Evolutionary conservation across 106 monocot species (phyloP), one percentile per base, ranked within the genome.

Genomic region (Allium cepa): DNA sequence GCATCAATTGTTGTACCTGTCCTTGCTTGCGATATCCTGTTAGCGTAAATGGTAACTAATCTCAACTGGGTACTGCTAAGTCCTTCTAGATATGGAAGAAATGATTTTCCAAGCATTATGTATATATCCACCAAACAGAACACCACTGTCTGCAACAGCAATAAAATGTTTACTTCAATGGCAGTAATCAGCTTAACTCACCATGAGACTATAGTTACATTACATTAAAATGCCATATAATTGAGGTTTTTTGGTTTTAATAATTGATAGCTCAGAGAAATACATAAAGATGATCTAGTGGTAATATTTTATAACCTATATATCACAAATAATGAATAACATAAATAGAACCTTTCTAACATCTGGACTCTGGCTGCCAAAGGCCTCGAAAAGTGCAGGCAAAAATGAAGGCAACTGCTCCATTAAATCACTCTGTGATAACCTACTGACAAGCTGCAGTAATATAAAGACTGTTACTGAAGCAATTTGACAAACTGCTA

Each of bases 41-140:
- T 99, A 48, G 92, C 92, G 63, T 99, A 99, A 50, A 99, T 89
- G 6, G 92, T 92, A 18, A 99, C 92, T 13, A 99, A 65, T 26
- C 89, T 80, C 67, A 99, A 69, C 69, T 99, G 97, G 0, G 97
- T 99, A 84, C 92, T 92, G 73, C 72, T 99, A n/a, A 99, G 87
- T 28, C 92, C 88, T 67, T 99, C 97, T 71, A 99, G 73, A 60
- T 92, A 85, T 36, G 97, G 97, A 67, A 86, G 73, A 70, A 99
- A 99, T 46, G 86, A 76, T 50, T 99, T 90, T 36, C 87, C 97
- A 47, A 99, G 89, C 82, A 92, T 84, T 64, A 99, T 99, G 66
- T 99, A 92, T 28, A 99, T 99, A 72, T 99, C 97, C 84, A 99
- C 97, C 79, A 99, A 78, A 75, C 97, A 99, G 80, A 99, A 99